These are phyloP conservation scores for Zygosaccharomyces siamensis DNA, from an alignment of 805 yeast species.

Conservation along the genomic window DNA sequence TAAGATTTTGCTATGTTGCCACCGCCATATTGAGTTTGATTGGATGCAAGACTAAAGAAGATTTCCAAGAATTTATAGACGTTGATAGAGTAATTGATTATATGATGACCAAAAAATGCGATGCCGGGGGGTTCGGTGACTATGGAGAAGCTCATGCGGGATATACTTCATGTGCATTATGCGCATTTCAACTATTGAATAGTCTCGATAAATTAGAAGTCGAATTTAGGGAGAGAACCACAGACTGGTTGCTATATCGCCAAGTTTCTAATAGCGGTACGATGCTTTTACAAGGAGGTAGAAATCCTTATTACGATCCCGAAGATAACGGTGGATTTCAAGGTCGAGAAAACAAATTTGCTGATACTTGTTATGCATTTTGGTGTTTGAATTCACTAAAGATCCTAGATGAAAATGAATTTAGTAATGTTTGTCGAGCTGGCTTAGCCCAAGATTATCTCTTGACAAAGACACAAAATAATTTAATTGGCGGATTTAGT, in stretches of 20 bases:
- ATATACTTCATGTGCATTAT: conserved; percentile 76
- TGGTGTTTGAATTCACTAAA: conserved; percentile 66
- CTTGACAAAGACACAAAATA: conserved; percentile 53
- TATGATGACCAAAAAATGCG: conserved; percentile 36
- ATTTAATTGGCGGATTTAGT: conserved; percentile 68
- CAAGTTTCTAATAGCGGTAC: conserved; percentile 40
- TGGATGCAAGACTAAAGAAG: conserved; percentile 24
- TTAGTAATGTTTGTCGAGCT: conserved; percentile 35
- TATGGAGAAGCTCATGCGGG: conserved; percentile 79
- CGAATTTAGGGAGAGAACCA: conserved; percentile 38
- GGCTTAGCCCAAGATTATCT: conserved; percentile 42
- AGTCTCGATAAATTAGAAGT: conserved; percentile 20
- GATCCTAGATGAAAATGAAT: conserved; percentile 23
- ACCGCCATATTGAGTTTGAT: conserved; percentile 53
- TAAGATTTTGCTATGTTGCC: conserved; percentile 73
- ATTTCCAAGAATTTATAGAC: conserved; percentile 40
- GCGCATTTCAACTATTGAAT: conserved; percentile 46
- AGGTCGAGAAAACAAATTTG: conserved; percentile 79
- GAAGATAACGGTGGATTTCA: conserved; percentile 73
- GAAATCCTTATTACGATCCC: conserved; percentile 39
- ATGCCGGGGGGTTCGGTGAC: conserved; percentile 70
- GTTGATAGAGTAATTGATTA: conserved; percentile 37
- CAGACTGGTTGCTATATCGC: conserved; percentile 59
- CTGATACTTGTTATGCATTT: conserved; percentile 85
- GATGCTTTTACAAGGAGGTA: conserved; percentile 16